Conservation (phyloP, 108 stramenopile species). For the Nitzschia sp. region DNA sequence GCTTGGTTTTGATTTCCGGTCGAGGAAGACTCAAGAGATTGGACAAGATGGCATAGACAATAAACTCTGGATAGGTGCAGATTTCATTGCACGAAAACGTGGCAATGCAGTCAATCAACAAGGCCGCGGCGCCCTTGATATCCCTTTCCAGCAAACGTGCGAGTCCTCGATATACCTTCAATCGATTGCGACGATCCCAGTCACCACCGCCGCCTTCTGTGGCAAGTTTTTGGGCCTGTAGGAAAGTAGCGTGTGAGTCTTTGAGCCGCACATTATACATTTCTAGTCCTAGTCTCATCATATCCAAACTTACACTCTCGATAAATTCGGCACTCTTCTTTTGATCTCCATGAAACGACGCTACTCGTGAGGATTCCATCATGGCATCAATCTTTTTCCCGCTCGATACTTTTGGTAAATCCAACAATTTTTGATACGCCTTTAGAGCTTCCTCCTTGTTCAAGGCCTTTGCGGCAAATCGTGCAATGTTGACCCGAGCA, state of each 20-base stretch:
- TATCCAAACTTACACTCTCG: conserved; percentile 46
- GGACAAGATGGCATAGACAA: conserved; percentile 89
- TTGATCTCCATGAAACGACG: conserved; percentile 81
- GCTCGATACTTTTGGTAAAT: conserved; percentile 86
- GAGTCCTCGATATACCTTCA: conserved; percentile 93
- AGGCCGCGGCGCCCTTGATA: conserved; percentile 78
- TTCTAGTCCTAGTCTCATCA: not conserved
- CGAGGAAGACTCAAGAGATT: conserved; percentile 87
- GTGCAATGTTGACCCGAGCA: conserved; percentile 54
- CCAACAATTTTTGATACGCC: conserved; percentile 83
- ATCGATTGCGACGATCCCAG: conserved; percentile 99
- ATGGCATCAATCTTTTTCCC: conserved; percentile 96
- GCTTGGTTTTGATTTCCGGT: conserved; percentile 86
- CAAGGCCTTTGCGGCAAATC: conserved; percentile 85
- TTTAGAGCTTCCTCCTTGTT: conserved; percentile 76
- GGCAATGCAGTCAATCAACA: conserved; percentile 92
- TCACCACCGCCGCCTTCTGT: conserved; percentile 89
- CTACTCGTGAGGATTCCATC: conserved; percentile 89
- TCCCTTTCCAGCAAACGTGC: conserved; percentile 79
- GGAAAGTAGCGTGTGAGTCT: not conserved
- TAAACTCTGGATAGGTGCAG: conserved; percentile 91
- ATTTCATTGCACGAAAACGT: conserved; percentile 97
- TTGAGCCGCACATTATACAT: too few species aligned
- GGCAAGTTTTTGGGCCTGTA: conserved; percentile 71
- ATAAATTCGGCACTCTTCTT: conserved; percentile 64